These are phyloP conservation scores for Syzygium aromaticum DNA, from an alignment of 345 rosid genomes.

Conservation along the genomic window DNA sequence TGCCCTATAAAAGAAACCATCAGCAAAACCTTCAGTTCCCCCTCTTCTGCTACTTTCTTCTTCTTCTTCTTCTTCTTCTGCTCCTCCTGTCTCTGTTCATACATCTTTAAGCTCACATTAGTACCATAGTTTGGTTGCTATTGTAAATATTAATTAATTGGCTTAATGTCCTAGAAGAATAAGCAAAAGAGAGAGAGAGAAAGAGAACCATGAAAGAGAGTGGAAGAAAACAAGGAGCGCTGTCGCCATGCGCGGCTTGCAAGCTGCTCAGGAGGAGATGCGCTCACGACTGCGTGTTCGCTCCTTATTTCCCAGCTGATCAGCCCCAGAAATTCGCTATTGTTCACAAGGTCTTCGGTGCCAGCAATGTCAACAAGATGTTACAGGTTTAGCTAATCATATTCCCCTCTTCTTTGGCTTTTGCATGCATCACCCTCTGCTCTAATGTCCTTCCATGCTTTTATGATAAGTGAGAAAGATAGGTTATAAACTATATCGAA, in stretches of 20 bases:
- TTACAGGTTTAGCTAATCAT: constrained; percentile 46
- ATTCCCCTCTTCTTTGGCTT: not conserved
- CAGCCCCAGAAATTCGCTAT: constrained; percentile 84
- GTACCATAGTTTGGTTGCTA: not conserved
- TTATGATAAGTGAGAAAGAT: not conserved
- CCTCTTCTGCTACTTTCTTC: constrained; percentile 5
- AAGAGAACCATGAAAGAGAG: not conserved
- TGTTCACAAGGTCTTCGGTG: constrained; percentile 92
- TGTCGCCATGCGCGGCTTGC: constrained; percentile 90
- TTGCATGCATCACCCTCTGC: not conserved
- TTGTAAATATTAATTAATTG: not conserved
- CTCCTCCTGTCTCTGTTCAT: no score
- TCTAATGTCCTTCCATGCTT: not conserved
- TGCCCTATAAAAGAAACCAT: constrained; percentile 29
- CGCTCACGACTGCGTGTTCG: constrained; percentile 65
- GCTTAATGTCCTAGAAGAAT: not conserved
- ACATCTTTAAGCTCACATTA: not conserved
- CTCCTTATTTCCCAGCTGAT: constrained; percentile 86
- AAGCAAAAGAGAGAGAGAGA: no score
- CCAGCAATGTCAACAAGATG: constrained; percentile 93
- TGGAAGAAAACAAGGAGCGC: constrained; percentile 31
- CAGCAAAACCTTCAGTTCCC: not conserved
- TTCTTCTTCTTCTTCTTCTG: not conserved
- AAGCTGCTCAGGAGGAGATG: constrained; percentile 84
- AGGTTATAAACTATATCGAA: not conserved